Percentiles rank a stretch among this genome's conserved stretches.
These are phyloP conservation scores for Pseudogymnoascus sp. DNA, from an alignment of 2,329 filamentous ascomycete species.

Conservation along the genomic window DNA sequence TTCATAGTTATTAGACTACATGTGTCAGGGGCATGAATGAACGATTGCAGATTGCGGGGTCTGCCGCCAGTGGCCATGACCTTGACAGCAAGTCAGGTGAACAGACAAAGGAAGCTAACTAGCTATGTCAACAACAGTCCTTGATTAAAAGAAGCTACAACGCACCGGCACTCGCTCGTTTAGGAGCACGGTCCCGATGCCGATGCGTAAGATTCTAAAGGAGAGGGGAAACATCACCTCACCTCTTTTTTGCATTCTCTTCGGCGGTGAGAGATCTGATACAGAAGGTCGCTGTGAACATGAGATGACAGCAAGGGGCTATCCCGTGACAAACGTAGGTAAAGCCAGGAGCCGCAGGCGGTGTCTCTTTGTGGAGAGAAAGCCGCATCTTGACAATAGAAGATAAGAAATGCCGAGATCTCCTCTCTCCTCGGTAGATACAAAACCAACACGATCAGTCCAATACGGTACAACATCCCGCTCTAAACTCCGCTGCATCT, in stretches of 20 bases:
- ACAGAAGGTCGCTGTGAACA: too few species aligned
- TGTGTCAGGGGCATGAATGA: background rate
- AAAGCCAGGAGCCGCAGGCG: background rate
- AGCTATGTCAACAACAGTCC: background rate
- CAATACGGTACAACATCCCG: background rate
- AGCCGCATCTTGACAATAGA: background rate
- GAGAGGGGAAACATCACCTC: too few species aligned
- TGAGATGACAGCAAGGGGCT: background rate
- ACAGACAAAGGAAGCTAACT: constrained; percentile 1
- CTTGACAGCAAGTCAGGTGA: background rate
- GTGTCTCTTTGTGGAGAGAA: background rate
- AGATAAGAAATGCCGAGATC: constrained; percentile 5
- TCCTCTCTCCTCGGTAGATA: background rate
- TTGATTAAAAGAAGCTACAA: background rate
- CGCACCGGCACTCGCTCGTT: background rate
- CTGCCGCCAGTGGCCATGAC: background rate
- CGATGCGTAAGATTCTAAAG: too few species aligned
- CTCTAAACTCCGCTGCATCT: background rate
- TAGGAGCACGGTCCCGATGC: background rate
- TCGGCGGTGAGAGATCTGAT: too few species aligned
- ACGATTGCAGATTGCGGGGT: background rate
- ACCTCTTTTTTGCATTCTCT: too few species aligned
- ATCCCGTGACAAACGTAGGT: background rate
- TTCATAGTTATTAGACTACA: background rate
- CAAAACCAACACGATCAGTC: background rate